Percentiles rank a stretch among this genome's conserved stretches.
phyloP scores from a whole-genome alignment of 1,139 yeast species.

The Petasospora rhodanensis region DNA sequence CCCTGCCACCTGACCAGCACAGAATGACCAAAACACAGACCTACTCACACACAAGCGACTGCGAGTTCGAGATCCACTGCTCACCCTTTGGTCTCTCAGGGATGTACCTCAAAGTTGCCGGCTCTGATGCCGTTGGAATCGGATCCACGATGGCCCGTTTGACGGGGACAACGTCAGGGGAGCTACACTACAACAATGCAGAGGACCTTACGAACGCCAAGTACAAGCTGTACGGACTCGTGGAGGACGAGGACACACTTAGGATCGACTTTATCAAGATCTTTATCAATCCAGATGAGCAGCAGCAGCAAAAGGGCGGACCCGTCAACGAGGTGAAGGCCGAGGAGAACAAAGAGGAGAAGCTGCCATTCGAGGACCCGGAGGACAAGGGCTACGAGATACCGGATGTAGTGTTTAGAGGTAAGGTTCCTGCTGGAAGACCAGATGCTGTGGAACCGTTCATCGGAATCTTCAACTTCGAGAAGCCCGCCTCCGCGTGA shows the following conservation, averaged over 20 bases:
- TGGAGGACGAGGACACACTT: constrained; percentile 45
- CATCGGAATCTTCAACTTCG: constrained; percentile 53
- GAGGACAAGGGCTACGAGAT: constrained; percentile 34
- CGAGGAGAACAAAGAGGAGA: constrained; percentile 6
- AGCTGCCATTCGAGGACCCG: constrained; percentile 21
- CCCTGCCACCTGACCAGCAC: no score
- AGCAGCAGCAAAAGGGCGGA: constrained; percentile 6
- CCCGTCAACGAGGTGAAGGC: constrained; percentile 1
- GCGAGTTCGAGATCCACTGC: constrained; percentile 53
- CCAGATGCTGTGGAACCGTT: constrained; percentile 53
- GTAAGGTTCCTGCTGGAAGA: constrained; percentile 50
- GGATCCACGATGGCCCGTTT: constrained; percentile 58
- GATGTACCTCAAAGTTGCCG: constrained; percentile 46
- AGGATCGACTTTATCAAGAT: constrained; percentile 53
- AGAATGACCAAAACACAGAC: no score
- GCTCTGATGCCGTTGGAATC: constrained; percentile 49
- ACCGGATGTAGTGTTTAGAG: constrained; percentile 48
- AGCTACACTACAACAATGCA: constrained; percentile 46
- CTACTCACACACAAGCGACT: constrained; percentile 47
- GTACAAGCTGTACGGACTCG: constrained; percentile 48
- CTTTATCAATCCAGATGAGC: constrained; percentile 26
- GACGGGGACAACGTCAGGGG: constrained; percentile 49
- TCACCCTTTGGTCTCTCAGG: constrained; percentile 59
- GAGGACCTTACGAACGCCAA: constrained; percentile 46
- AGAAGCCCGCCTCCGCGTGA: constrained; percentile 27